A percentile compares a stretch with the other conserved stretches of the same genome.
Conservation (phyloP, 257 asterid species). For the Plantago ovata region DNA sequence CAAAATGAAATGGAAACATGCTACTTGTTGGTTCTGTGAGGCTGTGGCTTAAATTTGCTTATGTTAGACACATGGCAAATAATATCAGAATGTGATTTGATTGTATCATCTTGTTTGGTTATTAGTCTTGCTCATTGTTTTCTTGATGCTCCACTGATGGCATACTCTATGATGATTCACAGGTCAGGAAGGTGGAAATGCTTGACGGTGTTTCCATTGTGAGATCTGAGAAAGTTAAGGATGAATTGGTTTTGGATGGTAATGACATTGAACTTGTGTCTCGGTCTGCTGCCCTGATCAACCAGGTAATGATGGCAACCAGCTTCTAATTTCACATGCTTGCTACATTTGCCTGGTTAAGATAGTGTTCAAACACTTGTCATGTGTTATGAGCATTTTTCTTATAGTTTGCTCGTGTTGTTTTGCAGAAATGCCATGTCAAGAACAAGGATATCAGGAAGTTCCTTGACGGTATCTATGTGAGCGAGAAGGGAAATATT, state of each 20-base stretch:
- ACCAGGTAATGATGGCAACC: slow-evolving; percentile 37
- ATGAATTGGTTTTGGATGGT: slow-evolving; percentile 71
- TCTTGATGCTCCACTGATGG: not conserved
- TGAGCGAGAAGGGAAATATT: slow-evolving; percentile 75
- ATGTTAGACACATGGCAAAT: no score
- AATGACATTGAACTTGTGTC: slow-evolving; percentile 85
- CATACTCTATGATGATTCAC: not conserved
- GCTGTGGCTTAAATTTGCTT: no score
- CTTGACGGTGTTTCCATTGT: slow-evolving; percentile 69
- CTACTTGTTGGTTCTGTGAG: no score
- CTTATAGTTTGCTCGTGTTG: not conserved
- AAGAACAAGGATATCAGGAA: slow-evolving; percentile 85
- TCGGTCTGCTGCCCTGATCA: slow-evolving; percentile 68
- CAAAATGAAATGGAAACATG: no score
- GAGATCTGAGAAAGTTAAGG: slow-evolving; percentile 88
- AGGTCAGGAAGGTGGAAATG: slow-evolving; percentile 90
- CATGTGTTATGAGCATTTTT: not conserved
- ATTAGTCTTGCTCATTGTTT: not conserved
- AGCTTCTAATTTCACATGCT: not conserved
- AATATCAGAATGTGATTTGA: no score
- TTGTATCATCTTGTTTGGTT: no score
- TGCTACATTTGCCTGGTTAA: not conserved
- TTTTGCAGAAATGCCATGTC: slow-evolving; percentile 70
- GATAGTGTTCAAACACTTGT: no score
- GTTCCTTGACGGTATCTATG: slow-evolving; percentile 84